Conservation (phyloP, 2,329 filamentous ascomycete genomes). For the Proliferodiscus dingleyae region DNA sequence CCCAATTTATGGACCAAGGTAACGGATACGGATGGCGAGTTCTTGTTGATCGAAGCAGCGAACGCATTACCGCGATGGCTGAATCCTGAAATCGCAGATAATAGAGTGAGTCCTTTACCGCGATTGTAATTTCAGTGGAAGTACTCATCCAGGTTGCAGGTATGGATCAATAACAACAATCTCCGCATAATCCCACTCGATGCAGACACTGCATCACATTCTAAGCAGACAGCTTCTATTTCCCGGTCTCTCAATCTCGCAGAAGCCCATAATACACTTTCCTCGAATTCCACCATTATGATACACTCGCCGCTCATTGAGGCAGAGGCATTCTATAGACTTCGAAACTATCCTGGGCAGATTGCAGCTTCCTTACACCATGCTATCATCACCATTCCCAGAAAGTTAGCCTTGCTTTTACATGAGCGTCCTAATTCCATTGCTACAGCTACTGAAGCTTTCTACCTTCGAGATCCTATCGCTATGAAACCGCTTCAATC, state of each 20-base stretch:
- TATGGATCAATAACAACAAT: slow-evolving; percentile 80
- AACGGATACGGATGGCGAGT: slow-evolving; percentile 88
- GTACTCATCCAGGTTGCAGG: slow-evolving; percentile 35
- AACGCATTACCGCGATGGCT: slow-evolving; percentile 85
- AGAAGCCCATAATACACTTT: slow-evolving; percentile 61
- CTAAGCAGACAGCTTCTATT: slow-evolving; percentile 34
- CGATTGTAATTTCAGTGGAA: not conserved
- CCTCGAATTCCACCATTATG: slow-evolving; percentile 50
- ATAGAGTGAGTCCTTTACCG: slow-evolving; percentile 50
- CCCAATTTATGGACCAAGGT: slow-evolving; percentile 75
- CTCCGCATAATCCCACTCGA: slow-evolving; percentile 66
- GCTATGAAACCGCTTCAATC: slow-evolving; percentile 64
- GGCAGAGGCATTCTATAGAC: slow-evolving; percentile 83
- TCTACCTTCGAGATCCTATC: slow-evolving; percentile 84
- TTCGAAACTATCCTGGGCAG: slow-evolving; percentile 76
- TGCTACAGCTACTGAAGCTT: slow-evolving; percentile 80
- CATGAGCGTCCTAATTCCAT: slow-evolving; percentile 71
- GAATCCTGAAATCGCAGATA: slow-evolving; percentile 81
- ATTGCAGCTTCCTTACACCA: slow-evolving; percentile 74
- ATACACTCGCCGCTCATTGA: slow-evolving; percentile 72
- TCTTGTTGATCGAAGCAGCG: slow-evolving; percentile 89
- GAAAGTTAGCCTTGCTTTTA: slow-evolving; percentile 75
- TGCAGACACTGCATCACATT: slow-evolving; percentile 31
- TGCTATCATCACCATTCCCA: slow-evolving; percentile 67
- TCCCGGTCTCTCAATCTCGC: slow-evolving; percentile 51